Evolutionary conservation across 305 asterid species (phyloP).

Genomic region (Fraxinus greggii): DNA sequence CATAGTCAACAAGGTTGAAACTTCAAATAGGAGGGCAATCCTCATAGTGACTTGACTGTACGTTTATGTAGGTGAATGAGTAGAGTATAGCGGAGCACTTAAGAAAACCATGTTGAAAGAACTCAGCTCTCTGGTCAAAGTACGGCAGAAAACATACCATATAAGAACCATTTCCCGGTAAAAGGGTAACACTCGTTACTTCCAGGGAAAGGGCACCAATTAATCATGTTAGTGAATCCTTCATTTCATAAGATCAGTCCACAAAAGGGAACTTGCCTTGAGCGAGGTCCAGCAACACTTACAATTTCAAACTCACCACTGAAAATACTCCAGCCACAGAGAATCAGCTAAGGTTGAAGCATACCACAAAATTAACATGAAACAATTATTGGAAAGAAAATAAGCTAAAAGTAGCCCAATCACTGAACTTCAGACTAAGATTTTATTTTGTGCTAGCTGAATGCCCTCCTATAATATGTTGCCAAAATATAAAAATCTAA

Average conservation of each 20-base stretch:
- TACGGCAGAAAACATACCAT: neutral
- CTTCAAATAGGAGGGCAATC: neutral
- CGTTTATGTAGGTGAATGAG: neutral
- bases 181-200: neutral
- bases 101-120: neutral
- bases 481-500: neutral
- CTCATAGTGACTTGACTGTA: neutral
- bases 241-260: neutral
- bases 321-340: neutral
- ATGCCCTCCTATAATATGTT: neutral
- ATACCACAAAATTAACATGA: neutral
- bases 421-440: neutral
- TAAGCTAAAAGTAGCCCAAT: slow-evolving; percentile 12
- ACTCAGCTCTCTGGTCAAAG: neutral
- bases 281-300: neutral
- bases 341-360: neutral
- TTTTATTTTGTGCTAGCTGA: neutral
- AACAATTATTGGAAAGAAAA: neutral
- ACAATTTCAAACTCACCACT: neutral
- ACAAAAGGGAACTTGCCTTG: neutral
- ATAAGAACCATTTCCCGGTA: slow-evolving; percentile 1
- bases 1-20: neutral
- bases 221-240: neutral
- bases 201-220: neutral
- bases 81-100: neutral